These are phyloP conservation scores for Geum urbanum DNA, from an alignment of 306 rosid genomes.

Conservation along the genomic window DNA sequence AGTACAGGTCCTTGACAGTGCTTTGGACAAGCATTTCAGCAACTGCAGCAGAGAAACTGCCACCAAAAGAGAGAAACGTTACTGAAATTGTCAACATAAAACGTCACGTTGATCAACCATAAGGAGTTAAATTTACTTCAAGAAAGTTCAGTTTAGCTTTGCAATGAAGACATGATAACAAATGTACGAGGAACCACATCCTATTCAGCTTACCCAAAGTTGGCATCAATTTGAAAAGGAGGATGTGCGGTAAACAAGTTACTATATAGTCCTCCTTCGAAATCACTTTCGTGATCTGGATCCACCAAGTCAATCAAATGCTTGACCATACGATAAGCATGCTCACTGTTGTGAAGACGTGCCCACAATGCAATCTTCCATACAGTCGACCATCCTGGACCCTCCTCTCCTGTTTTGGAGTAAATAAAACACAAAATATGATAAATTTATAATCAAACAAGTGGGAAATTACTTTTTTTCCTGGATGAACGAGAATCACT, in stretches of 20 bases:
- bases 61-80: constrained; percentile 2
- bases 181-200: background rate
- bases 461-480: background rate
- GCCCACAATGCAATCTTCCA: constrained; percentile 91
- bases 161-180: background rate
- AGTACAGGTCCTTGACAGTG: constrained; percentile 58
- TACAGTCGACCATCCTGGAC: constrained; percentile 98
- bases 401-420: constrained; percentile 72
- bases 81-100: background rate
- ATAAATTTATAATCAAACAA: background rate
- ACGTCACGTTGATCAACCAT: background rate
- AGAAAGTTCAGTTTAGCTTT: background rate
- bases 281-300: constrained; percentile 61
- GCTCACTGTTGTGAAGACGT: constrained; percentile 79
- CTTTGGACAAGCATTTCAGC: constrained; percentile 88
- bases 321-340: constrained; percentile 82
- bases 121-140: background rate
- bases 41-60: constrained; percentile 58
- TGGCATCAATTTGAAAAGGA: constrained; percentile 96
- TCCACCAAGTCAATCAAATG: constrained; percentile 81
- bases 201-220: constrained; percentile 67
- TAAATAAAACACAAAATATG: constrained; percentile 15
- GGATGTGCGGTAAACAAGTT: constrained; percentile 88
- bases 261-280: constrained; percentile 89
- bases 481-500: background rate